Percentiles rank a stretch among this genome's conserved stretches.
Conservation (phyloP, 306 rosid genomes). For the Cicer arietinum region DNA sequence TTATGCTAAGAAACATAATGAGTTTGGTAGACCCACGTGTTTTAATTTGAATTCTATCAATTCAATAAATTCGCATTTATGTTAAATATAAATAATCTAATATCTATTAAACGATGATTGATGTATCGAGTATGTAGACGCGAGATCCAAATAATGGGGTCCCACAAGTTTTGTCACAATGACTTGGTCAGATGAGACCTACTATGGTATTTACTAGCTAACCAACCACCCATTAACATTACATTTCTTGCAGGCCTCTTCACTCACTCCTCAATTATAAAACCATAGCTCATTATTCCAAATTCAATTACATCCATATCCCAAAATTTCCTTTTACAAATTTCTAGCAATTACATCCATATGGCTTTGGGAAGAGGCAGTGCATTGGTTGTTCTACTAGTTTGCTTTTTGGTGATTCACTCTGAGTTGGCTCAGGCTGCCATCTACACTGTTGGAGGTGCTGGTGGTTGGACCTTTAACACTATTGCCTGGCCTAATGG, state of each 20-base stretch:
- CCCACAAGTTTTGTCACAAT: neutral
- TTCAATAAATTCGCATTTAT: neutral
- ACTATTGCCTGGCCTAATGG: slow-evolving; percentile 59
- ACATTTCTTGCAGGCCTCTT: neutral
- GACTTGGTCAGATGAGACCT: slow-evolving; percentile 18
- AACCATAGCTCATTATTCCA: neutral
- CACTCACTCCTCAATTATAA: slow-evolving; percentile 36
- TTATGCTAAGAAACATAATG: neutral
- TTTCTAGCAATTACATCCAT: neutral
- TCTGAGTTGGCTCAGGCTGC: slow-evolving; percentile 58
- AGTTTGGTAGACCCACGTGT: no score
- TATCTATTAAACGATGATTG: neutral
- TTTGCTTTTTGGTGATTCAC: slow-evolving; percentile 48
- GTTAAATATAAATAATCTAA: neutral
- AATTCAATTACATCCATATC: neutral
- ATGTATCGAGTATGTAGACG: neutral
- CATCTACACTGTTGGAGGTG: slow-evolving; percentile 61
- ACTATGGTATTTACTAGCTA: slow-evolving; percentile 23
- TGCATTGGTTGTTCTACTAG: slow-evolving; percentile 53
- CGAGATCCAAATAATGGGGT: no score
- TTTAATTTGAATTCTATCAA: neutral
- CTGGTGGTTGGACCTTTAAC: slow-evolving; percentile 68
- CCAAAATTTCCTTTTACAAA: neutral
- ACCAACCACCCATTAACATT: slow-evolving; percentile 44
- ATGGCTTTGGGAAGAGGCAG: slow-evolving; percentile 73